Evolutionary conservation across 2,329 filamentous ascomycete genomes (phyloP), one percentile per base, ranked within the genome.

Genomic region (Aspergillus sp.): DNA sequence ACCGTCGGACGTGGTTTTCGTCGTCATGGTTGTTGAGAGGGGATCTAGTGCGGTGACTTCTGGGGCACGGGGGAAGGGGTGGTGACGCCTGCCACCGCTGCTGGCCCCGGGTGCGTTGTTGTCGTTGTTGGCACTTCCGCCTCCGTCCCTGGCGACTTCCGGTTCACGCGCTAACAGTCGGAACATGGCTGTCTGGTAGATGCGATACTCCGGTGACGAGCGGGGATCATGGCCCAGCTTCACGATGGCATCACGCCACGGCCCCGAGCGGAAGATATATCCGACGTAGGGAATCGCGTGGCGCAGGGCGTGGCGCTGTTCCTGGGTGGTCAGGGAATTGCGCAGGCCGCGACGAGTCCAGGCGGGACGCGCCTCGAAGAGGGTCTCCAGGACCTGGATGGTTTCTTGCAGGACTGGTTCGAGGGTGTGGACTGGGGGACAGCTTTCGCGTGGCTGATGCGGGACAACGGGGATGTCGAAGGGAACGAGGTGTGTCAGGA

Each of bases 211-310:
- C 0, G 86, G 82, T 51, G 90, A 83, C 9, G 71, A 78, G 33
- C 93, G 81, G 3, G 93, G 93, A 62, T 98, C 93, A 19, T 94
- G 68, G 7, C 91, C 91, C 64, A 90, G 93, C 41, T 79, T 82
- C 52, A 96, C 81, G 45, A 96, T 81, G 3, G 86, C 83, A 64
- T 97, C 90, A 52, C 88, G 80, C 85, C 88, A 98, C 0, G 93
- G 90, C 0, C 93, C 93, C 26, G 86, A 88, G 49, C 86, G 85
- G 74, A 97, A 96, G 67, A 90, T 88, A 69, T 95, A 98, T 6
- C 86, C 89, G 4, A 88, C 82, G 58, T 93, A 91, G 52, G 88
- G 85, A 44, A 90, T 79, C 41, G 86, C 86, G 60, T 85, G 79
- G 57, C 88, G 85, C 50, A 95, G 70, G 12, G 72, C 67, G 45